Conservation (phyloP, 805 yeast genomes). For the Cyberlindnera samutprakarnensis region DNA sequence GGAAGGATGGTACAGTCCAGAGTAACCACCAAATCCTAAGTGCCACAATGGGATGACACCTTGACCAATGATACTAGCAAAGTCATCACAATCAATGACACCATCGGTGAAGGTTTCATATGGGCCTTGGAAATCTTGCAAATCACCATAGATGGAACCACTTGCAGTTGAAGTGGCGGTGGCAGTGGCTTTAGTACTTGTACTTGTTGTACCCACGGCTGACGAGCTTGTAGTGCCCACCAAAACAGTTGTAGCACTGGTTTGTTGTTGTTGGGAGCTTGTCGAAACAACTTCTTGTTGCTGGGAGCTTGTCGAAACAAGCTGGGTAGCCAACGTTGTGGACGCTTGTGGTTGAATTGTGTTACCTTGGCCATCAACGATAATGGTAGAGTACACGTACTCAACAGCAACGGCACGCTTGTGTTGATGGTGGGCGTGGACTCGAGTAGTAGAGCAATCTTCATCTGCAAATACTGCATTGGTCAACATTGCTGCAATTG, state of each 20-base stretch:
- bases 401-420: constrained; percentile 46
- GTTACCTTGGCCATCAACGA: constrained; percentile 41
- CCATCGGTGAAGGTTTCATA: constrained; percentile 62
- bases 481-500: constrained; percentile 7
- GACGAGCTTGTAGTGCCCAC: constrained; percentile 8
- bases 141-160: constrained; percentile 44
- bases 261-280: constrained; percentile 8
- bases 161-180: constrained; percentile 23
- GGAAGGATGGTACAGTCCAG: constrained; percentile 53
- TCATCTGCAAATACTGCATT: constrained; percentile 9
- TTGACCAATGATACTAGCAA: constrained; percentile 60
- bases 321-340: constrained; percentile 15
- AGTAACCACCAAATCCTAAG: constrained; percentile 76
- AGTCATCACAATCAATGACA: constrained; percentile 50
- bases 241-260: constrained; percentile 12
- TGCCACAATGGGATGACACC: constrained; percentile 74
- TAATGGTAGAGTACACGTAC: constrained; percentile 46
- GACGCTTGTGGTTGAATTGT: constrained; percentile 25
- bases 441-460: constrained; percentile 13
- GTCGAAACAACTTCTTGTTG: constrained; percentile 16
- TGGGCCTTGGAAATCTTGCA: constrained; percentile 51
- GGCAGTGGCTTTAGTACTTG: constrained; percentile 19
- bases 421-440: constrained; percentile 38
- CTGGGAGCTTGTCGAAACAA: constrained; percentile 8
- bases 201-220: constrained; percentile 21